These are phyloP conservation scores for Staphylotrichum tortipilum DNA, from an alignment of 495 filamentous ascomycete genomes.

Conservation along the genomic window DNA sequence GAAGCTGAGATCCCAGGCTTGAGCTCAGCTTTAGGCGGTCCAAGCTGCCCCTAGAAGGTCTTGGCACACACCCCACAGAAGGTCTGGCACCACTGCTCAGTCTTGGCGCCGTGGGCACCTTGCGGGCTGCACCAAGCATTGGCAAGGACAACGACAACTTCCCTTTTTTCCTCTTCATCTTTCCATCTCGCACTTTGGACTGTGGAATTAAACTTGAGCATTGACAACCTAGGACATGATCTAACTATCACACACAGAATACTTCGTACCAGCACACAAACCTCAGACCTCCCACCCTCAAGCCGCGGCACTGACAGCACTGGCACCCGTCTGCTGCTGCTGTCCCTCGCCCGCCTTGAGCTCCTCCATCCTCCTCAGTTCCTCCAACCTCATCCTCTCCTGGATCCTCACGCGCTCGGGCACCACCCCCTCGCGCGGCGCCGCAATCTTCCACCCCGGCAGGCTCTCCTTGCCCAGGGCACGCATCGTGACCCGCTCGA, in stretches of 20 bases:
- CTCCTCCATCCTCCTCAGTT: slow-evolving; percentile 32
- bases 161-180: no score
- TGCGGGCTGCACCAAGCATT: background rate
- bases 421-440: slow-evolving; percentile 38
- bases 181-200: no score
- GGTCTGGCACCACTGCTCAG: background rate
- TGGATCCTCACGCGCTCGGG: slow-evolving; percentile 36
- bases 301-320: slow-evolving; percentile 5
- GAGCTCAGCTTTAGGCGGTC: no score
- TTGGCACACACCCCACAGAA: slow-evolving; percentile 1
- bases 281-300: no score
- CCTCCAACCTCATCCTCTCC: slow-evolving; percentile 43
- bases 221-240: no score
- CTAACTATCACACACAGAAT: no score
- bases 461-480: slow-evolving; percentile 51
- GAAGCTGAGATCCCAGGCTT: no score
- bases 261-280: no score
- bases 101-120: background rate
- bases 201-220: no score
- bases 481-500: slow-evolving; percentile 57
- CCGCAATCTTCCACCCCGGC: slow-evolving; percentile 53
- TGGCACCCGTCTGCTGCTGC: no score
- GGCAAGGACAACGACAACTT: no score
- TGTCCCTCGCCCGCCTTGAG: slow-evolving; percentile 12
- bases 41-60: no score